Evolutionary conservation across 2,329 filamentous ascomycete genomes (phyloP).

Genomic region (Fusarium setosum): DNA sequence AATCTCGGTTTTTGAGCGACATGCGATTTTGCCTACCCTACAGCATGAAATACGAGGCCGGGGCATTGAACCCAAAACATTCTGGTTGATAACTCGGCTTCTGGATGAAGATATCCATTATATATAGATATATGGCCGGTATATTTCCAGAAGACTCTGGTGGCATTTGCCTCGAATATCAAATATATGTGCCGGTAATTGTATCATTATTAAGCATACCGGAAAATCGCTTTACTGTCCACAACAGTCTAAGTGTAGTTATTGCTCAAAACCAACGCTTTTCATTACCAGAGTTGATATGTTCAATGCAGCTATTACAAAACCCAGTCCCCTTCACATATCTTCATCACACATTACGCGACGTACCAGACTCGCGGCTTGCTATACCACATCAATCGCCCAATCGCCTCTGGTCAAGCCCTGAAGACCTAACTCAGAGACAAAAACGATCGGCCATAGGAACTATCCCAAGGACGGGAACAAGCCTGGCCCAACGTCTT

Average conservation of each 20-base stretch:
- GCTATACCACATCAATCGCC: not conserved
- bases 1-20: conserved; percentile 42
- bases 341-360: not conserved
- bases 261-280: too few relatives aligned
- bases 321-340: not conserved
- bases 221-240: too few relatives aligned
- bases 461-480: too few relatives aligned
- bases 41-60: not conserved
- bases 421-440: not conserved
- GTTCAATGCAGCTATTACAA: not conserved
- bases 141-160: too few relatives aligned
- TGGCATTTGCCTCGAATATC: too few relatives aligned
- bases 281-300: not conserved
- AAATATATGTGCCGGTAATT: too few relatives aligned
- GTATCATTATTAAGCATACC: too few relatives aligned
- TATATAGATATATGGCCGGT: too few relatives aligned
- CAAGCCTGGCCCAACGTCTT: not conserved
- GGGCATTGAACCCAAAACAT: too few relatives aligned
- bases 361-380: not conserved
- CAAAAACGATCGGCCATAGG: not conserved
- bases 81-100: too few relatives aligned
- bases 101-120: too few relatives aligned
- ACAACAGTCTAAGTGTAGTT: too few relatives aligned
- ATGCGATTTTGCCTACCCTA: conserved; percentile 12
- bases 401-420: not conserved